phyloP scores from a whole-genome alignment of 2,329 filamentous ascomycete species.

The Colletotrichum lupini region DNA sequence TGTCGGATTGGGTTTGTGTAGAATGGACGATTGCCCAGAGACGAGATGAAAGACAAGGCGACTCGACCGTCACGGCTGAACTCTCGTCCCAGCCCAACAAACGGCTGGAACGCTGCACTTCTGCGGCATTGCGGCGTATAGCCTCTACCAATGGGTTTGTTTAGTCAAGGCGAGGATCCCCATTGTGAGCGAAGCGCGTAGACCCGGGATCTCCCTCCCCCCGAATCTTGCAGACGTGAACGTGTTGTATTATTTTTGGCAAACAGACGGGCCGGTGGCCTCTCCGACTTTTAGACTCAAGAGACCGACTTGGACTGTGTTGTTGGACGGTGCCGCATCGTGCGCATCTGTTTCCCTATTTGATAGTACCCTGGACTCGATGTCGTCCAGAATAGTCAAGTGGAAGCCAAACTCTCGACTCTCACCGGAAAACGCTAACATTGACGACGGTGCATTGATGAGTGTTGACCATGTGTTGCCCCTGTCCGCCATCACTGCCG shows the following conservation, averaged over 20 bases:
- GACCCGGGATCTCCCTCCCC: constrained; percentile 11
- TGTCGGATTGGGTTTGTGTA: not conserved
- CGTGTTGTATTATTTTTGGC: not conserved
- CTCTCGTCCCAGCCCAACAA: not conserved
- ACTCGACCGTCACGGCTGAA: not conserved
- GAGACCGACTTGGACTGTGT: no score
- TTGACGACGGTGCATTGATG: constrained; percentile 2
- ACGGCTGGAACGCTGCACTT: not conserved
- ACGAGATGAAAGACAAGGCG: not conserved
- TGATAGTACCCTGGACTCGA: not conserved
- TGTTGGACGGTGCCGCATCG: not conserved
- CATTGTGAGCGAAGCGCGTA: not conserved
- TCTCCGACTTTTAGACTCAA: no score
- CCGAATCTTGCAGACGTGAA: constrained; percentile 16
- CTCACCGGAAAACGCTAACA: constrained; percentile 7
- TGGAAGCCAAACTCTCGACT: not conserved
- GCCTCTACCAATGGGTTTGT: not conserved
- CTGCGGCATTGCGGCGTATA: not conserved
- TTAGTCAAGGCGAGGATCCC: not conserved
- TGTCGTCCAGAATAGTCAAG: not conserved
- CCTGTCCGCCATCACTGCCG: not conserved
- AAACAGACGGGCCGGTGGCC: constrained; percentile 1
- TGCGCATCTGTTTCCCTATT: not conserved
- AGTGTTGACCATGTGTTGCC: not conserved
- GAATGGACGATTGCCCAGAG: not conserved